phyloP scores from a whole-genome alignment of 257 asterid genomes.

The Prunella vulgaris region DNA sequence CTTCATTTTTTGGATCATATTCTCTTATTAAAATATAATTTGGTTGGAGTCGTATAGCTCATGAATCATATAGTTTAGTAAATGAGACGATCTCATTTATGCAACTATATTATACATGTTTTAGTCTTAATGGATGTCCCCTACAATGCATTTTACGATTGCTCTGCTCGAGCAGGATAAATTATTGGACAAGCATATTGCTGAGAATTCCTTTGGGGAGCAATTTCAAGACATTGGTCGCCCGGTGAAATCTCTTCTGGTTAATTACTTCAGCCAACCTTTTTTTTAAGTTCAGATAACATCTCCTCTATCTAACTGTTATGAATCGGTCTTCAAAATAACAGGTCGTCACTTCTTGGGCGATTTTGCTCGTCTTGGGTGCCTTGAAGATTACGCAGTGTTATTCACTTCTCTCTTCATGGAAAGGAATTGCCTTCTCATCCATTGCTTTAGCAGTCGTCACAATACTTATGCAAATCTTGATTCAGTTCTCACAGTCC shows the following conservation, averaged over 20 bases:
- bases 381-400: constrained; percentile 52
- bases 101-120: neutral
- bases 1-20: neutral
- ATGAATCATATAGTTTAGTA: neutral
- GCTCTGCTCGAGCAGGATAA: constrained; percentile 48
- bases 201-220: constrained; percentile 57
- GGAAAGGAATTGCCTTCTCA: constrained; percentile 68
- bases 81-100: neutral
- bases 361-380: constrained; percentile 48
- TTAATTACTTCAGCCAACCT: constrained; percentile 15
- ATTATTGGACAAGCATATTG: constrained; percentile 67
- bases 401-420: constrained; percentile 62
- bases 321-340: constrained; percentile 10
- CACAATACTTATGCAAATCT: constrained; percentile 72
- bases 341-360: constrained; percentile 82
- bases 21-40: neutral
- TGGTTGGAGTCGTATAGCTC: neutral
- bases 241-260: constrained; percentile 83
- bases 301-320: neutral
- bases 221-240: constrained; percentile 59
- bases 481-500: constrained; percentile 79
- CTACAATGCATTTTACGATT: neutral
- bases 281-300: neutral
- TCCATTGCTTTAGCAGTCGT: constrained; percentile 47
- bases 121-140: neutral